Base-by-base conservation (phyloP, 768 basidiomycete genomes). In the Pleurotus giganteus region DNA sequence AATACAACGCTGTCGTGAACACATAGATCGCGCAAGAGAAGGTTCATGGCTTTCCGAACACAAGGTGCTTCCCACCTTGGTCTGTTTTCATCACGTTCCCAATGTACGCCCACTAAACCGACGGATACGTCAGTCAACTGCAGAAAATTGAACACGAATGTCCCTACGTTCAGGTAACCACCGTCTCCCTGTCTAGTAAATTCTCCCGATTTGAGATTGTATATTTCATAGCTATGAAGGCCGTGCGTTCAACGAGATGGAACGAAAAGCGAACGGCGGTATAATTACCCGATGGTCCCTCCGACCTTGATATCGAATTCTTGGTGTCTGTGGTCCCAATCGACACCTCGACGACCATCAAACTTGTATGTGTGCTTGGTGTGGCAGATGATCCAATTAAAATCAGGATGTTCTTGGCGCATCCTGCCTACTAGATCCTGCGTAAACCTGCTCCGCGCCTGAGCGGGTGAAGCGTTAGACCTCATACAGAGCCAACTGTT, bases 291-390 rank as follows among this genome's bases (percentile, higher is more conserved):
- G 19, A 57, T 47, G 5, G 57, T 57, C 34, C 57, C 57, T 9
- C 42, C 42, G 13, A 42, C 29, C 32, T 57, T 43, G 52, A 57
- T 34, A 28, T 57, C 57, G 15, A 57, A 46, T 53, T 57, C 57
- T 24, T 57, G 52, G 28, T 57, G 57, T 32, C 57, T 45, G 43
- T 57, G 57, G 19, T 57, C 52, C 52, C 52, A 57, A 36, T 57
- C 52, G 4, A 45, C 36, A 15, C 57, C 53, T 4, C 52, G 37
- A 23, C 24, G 17, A 5, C 57, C 57, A 24, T 29, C 44, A 23
- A 42, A 57, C 19, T 44, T 29, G 43, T 39, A 29, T 24, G 23
- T 26, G 21, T 57, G 57, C n/a, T 42, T 45, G 13, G 57, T 34
- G 28, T 57, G 57, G 44, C 52, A 54, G 4, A 54, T 54, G 23